These are phyloP conservation scores for Apostasia ramifera DNA, from an alignment of 106 monocot genomes.

Conservation along the genomic window DNA sequence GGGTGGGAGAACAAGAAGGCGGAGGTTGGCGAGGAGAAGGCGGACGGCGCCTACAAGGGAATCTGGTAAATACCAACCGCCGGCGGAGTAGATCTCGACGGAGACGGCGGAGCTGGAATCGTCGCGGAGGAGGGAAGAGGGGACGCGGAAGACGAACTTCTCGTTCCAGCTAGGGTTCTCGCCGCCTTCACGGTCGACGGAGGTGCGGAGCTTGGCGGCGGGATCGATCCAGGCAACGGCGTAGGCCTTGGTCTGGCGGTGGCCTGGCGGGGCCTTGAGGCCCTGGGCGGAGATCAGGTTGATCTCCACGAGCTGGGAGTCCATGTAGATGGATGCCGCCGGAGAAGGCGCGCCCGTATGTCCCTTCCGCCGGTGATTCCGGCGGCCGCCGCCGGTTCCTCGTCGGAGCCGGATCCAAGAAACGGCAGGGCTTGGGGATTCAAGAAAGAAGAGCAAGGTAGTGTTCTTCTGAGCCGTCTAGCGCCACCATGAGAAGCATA, in stretches of 20 bases:
- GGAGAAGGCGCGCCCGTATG: not conserved
- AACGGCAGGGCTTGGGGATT: not conserved
- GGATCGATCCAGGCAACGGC: constrained; percentile 58
- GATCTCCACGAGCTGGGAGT: constrained; percentile 39
- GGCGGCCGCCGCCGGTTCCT: not conserved
- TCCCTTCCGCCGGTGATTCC: too few species aligned
- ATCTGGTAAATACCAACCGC: constrained; percentile 28
- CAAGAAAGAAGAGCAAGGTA: not conserved
- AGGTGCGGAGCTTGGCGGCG: constrained; percentile 44
- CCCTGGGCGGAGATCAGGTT: constrained; percentile 66
- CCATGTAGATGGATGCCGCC: not conserved
- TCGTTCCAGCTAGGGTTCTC: constrained; percentile 67
- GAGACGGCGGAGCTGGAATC: constrained; percentile 18
- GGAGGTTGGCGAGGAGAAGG: constrained; percentile 35
- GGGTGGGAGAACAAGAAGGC: constrained; percentile 15
- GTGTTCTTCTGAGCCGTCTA: too few species aligned
- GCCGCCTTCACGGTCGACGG: constrained; percentile 39
- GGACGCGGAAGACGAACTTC: constrained; percentile 22
- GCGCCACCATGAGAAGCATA: too few species aligned
- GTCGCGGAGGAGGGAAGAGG: constrained; percentile 3
- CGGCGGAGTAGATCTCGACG: constrained; percentile 25
- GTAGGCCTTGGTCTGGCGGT: constrained; percentile 33
- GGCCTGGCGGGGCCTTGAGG: constrained; percentile 29
- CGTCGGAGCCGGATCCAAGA: not conserved
- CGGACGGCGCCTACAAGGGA: constrained; percentile 38